Percentiles rank a stretch among this genome's conserved stretches.
These are phyloP conservation scores for Trichoderma atrobrunneum DNA, from an alignment of 2,329 filamentous ascomycete genomes.

Conservation along the genomic window DNA sequence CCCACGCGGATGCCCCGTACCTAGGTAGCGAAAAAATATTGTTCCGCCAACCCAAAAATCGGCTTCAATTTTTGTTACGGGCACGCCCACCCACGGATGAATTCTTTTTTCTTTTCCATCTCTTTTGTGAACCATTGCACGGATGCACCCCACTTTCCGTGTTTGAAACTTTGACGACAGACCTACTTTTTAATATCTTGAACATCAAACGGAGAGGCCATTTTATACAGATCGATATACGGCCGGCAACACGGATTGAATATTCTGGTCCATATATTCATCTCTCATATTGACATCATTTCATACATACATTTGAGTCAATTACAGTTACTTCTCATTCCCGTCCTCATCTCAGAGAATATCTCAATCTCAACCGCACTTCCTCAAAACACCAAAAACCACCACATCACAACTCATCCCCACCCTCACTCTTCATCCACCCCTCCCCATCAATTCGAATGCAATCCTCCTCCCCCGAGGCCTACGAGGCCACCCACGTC, in stretches of 20 bases:
- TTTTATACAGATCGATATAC: background rate
- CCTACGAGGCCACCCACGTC: conserved; percentile 83
- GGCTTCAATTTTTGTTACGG: background rate
- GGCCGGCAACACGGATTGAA: background rate
- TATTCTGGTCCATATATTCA: background rate
- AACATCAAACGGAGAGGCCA: background rate
- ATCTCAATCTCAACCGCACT: background rate
- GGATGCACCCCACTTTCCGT: background rate
- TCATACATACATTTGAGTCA: background rate
- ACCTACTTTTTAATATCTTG: background rate
- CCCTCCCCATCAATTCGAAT: background rate
- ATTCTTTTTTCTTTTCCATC: background rate
- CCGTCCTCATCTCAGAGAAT: background rate
- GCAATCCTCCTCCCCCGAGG: conserved; percentile 38
- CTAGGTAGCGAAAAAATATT: background rate
- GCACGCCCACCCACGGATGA: background rate
- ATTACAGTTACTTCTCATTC: background rate
- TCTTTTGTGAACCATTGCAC: background rate
- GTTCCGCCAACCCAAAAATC: background rate
- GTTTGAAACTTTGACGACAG: background rate
- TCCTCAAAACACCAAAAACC: background rate
- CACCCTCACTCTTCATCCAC: background rate
- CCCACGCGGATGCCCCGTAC: background rate
- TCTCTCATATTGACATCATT: background rate
- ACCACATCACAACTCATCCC: background rate